Base-by-base conservation (phyloP, 2,329 filamentous ascomycete genomes). In the Paraphoma chrysanthemicola region DNA sequence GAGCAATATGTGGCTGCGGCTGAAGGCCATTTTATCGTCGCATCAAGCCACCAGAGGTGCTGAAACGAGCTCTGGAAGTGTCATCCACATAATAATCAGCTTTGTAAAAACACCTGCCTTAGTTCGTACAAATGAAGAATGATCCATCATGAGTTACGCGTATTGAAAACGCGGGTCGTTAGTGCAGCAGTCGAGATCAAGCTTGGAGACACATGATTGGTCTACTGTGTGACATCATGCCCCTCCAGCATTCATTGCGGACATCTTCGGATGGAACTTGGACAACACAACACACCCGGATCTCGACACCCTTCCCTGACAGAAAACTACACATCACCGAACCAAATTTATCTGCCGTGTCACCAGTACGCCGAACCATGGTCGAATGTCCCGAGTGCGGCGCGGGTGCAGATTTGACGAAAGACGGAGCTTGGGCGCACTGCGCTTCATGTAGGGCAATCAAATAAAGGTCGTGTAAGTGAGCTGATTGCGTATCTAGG, bases 321-420 rank as follows among this genome's bases (percentile, higher is more conserved):
- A n/a, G 11, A 11, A 12, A 43, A 17, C 44, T 4, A 29, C 28
- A 46, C 23, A 46, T 31, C 17, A 10, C 30, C 33, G 9, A 7
- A 3, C 3, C 33, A 10, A 36, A 3, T 36, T 7, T 3, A 36
- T 10, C 33, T 10, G 14, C 7, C 3, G 14, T 10, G 14, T 14
- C 33, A 36, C 33, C 33, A 23, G 23, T 23, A 23, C 23, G 23
- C 33, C 7, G 53, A 54, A 41, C 9, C 41, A 70, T 70, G 69
- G 57, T 67, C 17, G 30, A 57, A n/a, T 72, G 69, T 53, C 69
- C 69, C 33, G 68, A 70, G 60, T 72, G 69, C 47, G 68, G 63
- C 12, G 68, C 69, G 9, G 54, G 59, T 9, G 69, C 69, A 44
- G 69, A 72, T 53, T 36, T 70, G 49, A 72, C 69, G 2, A 70